phyloP scores from a whole-genome alignment of 164 flowering plant genomes.

The Annona cherimola region DNA sequence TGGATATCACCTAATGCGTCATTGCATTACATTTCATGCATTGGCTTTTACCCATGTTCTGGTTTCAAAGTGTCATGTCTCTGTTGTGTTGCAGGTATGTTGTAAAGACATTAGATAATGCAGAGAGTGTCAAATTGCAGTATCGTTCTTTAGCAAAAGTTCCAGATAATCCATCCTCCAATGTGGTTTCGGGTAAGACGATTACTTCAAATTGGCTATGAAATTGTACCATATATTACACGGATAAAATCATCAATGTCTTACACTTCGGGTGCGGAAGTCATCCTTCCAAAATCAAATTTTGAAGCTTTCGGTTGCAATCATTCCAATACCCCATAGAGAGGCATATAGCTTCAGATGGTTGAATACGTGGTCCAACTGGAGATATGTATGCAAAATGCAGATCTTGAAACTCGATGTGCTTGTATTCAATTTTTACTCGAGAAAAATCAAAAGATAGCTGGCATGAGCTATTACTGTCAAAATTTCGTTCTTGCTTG shows the following conservation, averaged over 20 bases:
- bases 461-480: background rate
- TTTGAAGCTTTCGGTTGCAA: background rate
- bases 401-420: slow-evolving; percentile 3
- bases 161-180: slow-evolving; percentile 38
- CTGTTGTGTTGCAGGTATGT: slow-evolving; percentile 60
- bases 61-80: background rate
- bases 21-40: no score
- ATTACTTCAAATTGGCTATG: slow-evolving; percentile 56
- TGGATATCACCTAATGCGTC: no score
- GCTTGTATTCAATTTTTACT: background rate
- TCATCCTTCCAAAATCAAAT: background rate
- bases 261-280: background rate
- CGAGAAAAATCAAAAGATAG: background rate
- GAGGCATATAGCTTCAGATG: background rate
- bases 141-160: slow-evolving; percentile 92
- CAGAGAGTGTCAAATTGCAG: slow-evolving; percentile 93
- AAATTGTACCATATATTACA: background rate
- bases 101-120: slow-evolving; percentile 92
- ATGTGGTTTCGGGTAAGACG: slow-evolving; percentile 36
- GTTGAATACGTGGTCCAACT: background rate
- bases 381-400: background rate
- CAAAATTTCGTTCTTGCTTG: no score
- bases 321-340: background rate
- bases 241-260: background rate
- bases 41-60: no score